Evolutionary conservation across 768 basidiomycete species (phyloP).

Genomic region (Boletales sp.): DNA sequence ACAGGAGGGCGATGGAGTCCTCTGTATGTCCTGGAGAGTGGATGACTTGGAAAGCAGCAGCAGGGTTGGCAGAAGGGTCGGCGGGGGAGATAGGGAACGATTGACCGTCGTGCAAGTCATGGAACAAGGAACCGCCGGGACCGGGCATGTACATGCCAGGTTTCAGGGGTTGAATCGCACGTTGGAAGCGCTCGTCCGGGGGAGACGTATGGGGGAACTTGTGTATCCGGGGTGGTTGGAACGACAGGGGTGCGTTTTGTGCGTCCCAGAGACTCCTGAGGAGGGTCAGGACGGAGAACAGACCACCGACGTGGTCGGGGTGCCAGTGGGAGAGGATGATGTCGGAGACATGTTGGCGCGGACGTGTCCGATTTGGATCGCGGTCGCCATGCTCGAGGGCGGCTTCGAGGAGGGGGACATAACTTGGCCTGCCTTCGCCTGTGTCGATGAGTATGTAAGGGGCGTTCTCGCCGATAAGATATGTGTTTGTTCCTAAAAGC

Average conservation of each 20-base stretch:
- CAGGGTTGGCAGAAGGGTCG: background rate
- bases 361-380: background rate
- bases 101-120: conserved; percentile 59
- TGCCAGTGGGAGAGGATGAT: conserved; percentile 93
- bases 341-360: conserved; percentile 61
- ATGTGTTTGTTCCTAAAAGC: conserved; percentile 82
- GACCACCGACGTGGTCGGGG: conserved; percentile 77
- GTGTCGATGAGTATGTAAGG: conserved; percentile 84
- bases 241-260: conserved; percentile 43
- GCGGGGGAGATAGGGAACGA: conserved; percentile 34
- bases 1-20: conserved; percentile 77
- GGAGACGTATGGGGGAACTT: conserved; percentile 53
- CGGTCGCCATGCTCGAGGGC: conserved; percentile 48
- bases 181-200: conserved; percentile 28
- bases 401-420: conserved; percentile 61
- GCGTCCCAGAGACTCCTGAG: conserved; percentile 62
- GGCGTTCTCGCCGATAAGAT: conserved; percentile 65
- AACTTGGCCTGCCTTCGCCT: conserved; percentile 68
- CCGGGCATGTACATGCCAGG: conserved; percentile 45
- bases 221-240: conserved; percentile 68
- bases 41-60: conserved; percentile 52
- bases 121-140: conserved; percentile 43
- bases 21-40: conserved; percentile 89
- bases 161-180: conserved; percentile 39
- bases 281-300: conserved; percentile 65